Base-by-base conservation (phyloP, 768 basidiomycete species). In the Trametes maxima region DNA sequence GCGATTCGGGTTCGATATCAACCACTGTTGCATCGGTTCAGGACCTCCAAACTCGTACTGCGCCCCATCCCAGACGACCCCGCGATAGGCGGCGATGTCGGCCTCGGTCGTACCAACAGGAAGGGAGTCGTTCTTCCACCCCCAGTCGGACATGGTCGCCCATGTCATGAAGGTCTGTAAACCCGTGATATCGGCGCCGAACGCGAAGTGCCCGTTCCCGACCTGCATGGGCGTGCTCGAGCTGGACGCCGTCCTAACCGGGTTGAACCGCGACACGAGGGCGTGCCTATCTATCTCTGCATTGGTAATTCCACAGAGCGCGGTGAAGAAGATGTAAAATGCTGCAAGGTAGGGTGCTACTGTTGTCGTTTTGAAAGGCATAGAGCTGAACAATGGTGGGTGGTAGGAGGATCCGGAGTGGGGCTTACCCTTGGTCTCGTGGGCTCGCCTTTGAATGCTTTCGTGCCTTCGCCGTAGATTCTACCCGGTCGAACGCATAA, bases 201-300 rank as follows among this genome's bases (percentile, higher is more conserved):
- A 85, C 17, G 83, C 84, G 62, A 86, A 85, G 69, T 84, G 81
- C 16, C 85, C 84, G 68, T 85, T 86, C 14, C 85, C 85, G 51
- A 85, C 75, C 69, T 85, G 85, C 76, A 85, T 79, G 5, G 84
- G 84, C 13, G 83, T 84, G 36, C 71, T 73, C 22, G 66, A 48
- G 65, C 72, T 78, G 10, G 82, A 82, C 8, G 78, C 78, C 70
- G 76, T 79, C 14, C 83, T 79, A 5, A 70, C 73, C 1, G 83
- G 84, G 69, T 83, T 83, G 74, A 79, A 85, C 16, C 75, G 73
- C 12, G 76, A 70, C 28, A 85, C 81, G 53, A 86, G 57, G 11
- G 76, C 65, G 25, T 74, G 74, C 10, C 84, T 79, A 52, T 63
- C 42, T 40, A 63, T 63, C 3, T n/a, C 11, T 19, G 40, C 57